Conservation (phyloP, 768 basidiomycete genomes). For the Rhodosporidiobolus odoratus region DNA sequence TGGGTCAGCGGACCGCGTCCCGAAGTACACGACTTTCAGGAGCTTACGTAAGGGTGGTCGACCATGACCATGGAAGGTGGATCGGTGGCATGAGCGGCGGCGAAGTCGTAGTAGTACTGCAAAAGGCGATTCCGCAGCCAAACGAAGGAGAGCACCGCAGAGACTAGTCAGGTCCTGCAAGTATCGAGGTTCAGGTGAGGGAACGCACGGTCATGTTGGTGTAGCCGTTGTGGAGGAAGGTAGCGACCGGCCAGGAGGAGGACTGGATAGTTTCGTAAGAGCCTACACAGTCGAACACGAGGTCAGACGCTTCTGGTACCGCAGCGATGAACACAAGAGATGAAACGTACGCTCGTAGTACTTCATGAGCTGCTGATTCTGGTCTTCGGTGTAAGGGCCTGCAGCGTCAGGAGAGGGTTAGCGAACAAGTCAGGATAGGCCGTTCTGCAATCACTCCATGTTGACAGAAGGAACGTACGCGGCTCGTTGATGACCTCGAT, state of each 20-base stretch:
- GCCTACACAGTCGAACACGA: slow-evolving; percentile 11
- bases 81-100: slow-evolving; percentile 7
- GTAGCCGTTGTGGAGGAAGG: slow-evolving; percentile 35
- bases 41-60: slow-evolving; percentile 27
- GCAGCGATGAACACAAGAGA: slow-evolving; percentile 1
- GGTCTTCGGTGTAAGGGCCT: slow-evolving; percentile 35
- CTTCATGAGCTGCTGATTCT: slow-evolving; percentile 30
- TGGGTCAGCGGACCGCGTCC: no score
- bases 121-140: no score
- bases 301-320: not conserved
- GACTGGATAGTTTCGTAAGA: slow-evolving; percentile 30
- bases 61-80: slow-evolving; percentile 34
- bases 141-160: no score
- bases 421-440: not conserved
- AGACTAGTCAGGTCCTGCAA: no score
- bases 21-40: no score
- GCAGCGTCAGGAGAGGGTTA: not conserved
- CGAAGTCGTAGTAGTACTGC: not conserved
- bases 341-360: slow-evolving; percentile 35
- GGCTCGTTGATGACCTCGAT: slow-evolving; percentile 41
- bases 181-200: no score
- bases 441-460: no score
- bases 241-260: slow-evolving; percentile 22
- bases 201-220: slow-evolving; percentile 29
- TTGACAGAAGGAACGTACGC: slow-evolving; percentile 19